Evolutionary conservation across 1,139 yeast species (phyloP).

Genomic region (Arxiozyma slooffiae): DNA sequence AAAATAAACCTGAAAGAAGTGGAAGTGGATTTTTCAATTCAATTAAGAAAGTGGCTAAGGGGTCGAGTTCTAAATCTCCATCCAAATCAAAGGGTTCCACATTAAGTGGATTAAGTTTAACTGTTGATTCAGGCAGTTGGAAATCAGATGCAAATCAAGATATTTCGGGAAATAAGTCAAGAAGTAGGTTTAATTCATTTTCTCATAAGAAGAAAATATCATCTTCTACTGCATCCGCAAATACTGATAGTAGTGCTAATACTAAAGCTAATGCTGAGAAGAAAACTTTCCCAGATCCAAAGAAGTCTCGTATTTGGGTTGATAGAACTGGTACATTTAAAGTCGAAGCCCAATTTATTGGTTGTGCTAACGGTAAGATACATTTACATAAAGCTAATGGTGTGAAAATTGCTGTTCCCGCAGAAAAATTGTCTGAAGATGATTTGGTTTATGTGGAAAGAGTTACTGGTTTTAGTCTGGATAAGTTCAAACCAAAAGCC

Average conservation of each 20-base stretch:
- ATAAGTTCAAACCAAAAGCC: conserved; percentile 37
- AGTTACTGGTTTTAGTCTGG: conserved; percentile 71
- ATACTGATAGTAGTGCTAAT: too few species aligned
- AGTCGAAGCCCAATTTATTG: conserved; percentile 93
- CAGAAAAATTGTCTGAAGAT: conserved; percentile 66
- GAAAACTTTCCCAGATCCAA: conserved; percentile 56
- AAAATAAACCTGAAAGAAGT: conserved; percentile 1
- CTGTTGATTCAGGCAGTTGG: conserved; percentile 17
- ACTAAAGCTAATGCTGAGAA: conserved; percentile 20
- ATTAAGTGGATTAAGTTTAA: conserved; percentile 4
- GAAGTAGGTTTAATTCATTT: conserved; percentile 22
- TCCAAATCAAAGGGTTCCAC: conserved; percentile 11
- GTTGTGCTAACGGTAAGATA: conserved; percentile 85
- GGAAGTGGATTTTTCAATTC: conserved; percentile 18
- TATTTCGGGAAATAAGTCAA: conserved; percentile 13
- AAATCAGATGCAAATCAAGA: conserved; percentile 26
- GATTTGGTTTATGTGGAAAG: conserved; percentile 90
- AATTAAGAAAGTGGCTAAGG: conserved; percentile 17
- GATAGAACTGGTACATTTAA: conserved; percentile 90
- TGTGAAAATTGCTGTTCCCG: conserved; percentile 93
- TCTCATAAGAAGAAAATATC: conserved; percentile 23
- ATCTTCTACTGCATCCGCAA: conserved; percentile 9
- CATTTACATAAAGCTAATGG: conserved; percentile 93
- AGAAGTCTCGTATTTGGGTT: conserved; percentile 89
- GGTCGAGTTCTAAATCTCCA: conserved; percentile 12